phyloP scores from a whole-genome alignment of 441 rosid genomes.

The Pelargonium australe region DNA sequence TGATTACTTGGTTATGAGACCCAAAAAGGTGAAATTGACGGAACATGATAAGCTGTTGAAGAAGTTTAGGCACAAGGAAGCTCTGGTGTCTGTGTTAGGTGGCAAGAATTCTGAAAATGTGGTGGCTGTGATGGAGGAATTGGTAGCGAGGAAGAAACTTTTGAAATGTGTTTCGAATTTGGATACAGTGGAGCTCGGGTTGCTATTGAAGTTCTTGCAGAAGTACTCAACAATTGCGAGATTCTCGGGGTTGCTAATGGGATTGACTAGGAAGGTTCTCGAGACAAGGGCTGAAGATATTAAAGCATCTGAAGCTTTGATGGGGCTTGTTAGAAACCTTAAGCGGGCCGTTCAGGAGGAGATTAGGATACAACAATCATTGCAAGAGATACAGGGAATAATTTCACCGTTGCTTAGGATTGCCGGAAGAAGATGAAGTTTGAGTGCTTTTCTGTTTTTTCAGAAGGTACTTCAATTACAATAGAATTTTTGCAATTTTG shows the following conservation, averaged over 20 bases:
- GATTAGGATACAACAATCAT: constrained; percentile 64
- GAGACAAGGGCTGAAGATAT: constrained; percentile 65
- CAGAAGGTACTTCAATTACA: constrained; percentile 5
- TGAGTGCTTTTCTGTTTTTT: not conserved
- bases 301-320: constrained; percentile 46
- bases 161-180: constrained; percentile 59
- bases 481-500: not conserved
- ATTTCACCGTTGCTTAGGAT: constrained; percentile 71
- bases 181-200: constrained; percentile 58
- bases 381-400: constrained; percentile 76
- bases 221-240: constrained; percentile 67
- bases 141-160: constrained; percentile 76
- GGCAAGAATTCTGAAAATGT: constrained; percentile 61
- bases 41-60: constrained; percentile 79
- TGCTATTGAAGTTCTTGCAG: constrained; percentile 58
- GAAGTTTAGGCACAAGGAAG: constrained; percentile 83
- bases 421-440: constrained; percentile 49
- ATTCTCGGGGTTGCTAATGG: constrained; percentile 62
- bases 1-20: constrained; percentile 56
- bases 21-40: constrained; percentile 63
- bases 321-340: constrained; percentile 58
- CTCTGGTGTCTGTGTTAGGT: constrained; percentile 54
- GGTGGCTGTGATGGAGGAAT: constrained; percentile 83
- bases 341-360: constrained; percentile 74
- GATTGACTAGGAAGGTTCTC: constrained; percentile 60